Evolutionary conservation across 352 stramenopile genomes (phyloP), one percentile per base, ranked within the genome.

Genomic region (Globisporangium uncinulatum): DNA sequence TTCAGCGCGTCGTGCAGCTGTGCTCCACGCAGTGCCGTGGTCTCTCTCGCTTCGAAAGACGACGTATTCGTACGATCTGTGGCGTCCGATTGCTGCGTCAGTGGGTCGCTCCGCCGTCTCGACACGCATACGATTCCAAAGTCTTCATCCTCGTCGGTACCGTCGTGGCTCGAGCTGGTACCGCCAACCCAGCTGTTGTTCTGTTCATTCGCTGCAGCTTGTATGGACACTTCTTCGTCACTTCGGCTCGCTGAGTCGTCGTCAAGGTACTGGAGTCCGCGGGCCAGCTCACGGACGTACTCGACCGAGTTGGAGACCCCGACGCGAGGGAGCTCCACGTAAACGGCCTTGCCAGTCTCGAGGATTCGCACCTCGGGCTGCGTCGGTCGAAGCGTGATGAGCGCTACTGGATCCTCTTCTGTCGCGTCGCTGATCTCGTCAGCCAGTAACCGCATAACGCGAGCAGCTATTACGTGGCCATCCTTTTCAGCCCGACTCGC

Each of bases 241-340:
- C 15, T 24, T 21, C 9, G n/a, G 17, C 21, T 17, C 32, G 21
- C 31, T 10, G 49, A 34, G n/a, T 54, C 24, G 7, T 62, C 24
- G 10, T 62, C 57, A 50, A 71, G 75, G 52, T 83, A 87, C 52
- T 78, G 71, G 21, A 90, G 64, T 34, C 80, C 80, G 47, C 80
- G 72, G 39, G 76, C 76, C 46, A 90, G 59, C 54, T 89, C 76
- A 19, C 83, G 71, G 5, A 90, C 80, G 61, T 90, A 90, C 64
- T 79, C 69, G 31, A 83, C 77, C 11, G 82, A 79, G 48, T 83
- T 69, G 0, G 61, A 10, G 4, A 85, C 77, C 6, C 74, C 76
- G 19, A 70, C 57, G 51, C 79, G 78, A 56, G 63, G 74, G 17
- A 77, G 69, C 58, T 90, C 79, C 29, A 53, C 42, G 64, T 89